Evolutionary conservation across 257 asterid species (phyloP).

Genomic region (Ilex asprella): DNA sequence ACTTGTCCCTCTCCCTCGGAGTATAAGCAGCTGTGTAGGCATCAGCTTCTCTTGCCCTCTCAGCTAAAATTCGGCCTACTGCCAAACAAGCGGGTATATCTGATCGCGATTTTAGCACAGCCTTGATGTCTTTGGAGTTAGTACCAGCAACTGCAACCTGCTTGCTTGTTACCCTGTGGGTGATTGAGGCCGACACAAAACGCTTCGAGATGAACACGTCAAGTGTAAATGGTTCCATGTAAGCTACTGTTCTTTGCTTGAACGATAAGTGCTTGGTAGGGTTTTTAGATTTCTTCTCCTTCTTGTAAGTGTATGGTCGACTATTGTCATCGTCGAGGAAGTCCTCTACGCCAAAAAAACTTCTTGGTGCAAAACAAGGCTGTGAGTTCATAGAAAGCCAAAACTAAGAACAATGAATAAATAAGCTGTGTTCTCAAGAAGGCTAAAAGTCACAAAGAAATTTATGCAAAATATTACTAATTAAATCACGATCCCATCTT

Average conservation of each 20-base stretch:
- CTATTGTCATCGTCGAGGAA: constrained; percentile 81
- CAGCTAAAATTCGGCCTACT: constrained; percentile 65
- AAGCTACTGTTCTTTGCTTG: constrained; percentile 84
- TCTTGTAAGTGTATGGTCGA: constrained; percentile 81
- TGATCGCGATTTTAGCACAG: constrained; percentile 71
- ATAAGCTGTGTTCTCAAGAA: not conserved
- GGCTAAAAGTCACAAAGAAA: not conserved
- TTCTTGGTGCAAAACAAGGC: constrained; percentile 66
- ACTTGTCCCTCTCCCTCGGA: constrained; percentile 87
- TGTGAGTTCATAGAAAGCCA: constrained; percentile 20
- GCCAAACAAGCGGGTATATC: constrained; percentile 92
- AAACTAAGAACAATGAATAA: not conserved
- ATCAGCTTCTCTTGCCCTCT: constrained; percentile 90
- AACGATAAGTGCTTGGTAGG: constrained; percentile 73
- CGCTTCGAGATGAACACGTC: constrained; percentile 88
- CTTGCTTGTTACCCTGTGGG: constrained; percentile 91
- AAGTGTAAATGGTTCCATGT: constrained; percentile 89
- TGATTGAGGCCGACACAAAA: constrained; percentile 83
- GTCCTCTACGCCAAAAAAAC: constrained; percentile 96
- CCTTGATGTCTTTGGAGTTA: constrained; percentile 87
- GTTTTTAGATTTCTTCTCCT: constrained; percentile 72
- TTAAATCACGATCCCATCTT: no score
- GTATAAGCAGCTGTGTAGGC: constrained; percentile 81
- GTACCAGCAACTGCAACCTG: constrained; percentile 98
- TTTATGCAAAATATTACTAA: not conserved